Base-by-base conservation (phyloP, 1,284 basidiomycete genomes). In the Peniophora sp. region DNA sequence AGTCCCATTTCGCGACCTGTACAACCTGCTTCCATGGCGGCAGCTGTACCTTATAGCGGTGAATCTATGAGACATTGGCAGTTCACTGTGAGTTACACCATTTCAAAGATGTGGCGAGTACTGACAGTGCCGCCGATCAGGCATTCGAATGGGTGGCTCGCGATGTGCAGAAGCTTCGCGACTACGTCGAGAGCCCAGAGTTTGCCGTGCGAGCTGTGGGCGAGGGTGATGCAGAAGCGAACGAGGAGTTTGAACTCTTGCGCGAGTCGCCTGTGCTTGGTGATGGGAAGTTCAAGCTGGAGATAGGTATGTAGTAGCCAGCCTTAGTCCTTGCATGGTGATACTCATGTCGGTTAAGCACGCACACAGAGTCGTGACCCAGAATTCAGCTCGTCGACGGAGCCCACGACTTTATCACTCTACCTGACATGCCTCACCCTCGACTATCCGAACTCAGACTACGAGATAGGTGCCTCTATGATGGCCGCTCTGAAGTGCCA, bases 401-500 rank as follows among this genome's bases (percentile, higher is more conserved):
- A 67, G 53, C 65, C 62, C 48, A 63, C 60, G 22, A 69, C 65
- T 14, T 66, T 88, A n/a, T 83, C 79, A 1, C 69, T 87, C 5
- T 85, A 76, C 54, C 77, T 88, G 47, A 85, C 83, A 0, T 80
- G 80, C n/a, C 65, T 83, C 27, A 73, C 79, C 60, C 61, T 84
- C 43, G 83, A 85, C 56, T 79, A 73, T 55, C 66, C 75, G 8
- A 76, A 81, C 53, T 65, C 72, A 2, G 77, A 83, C 48, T 81
- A 79, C 58, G 79, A 83, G 59, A 73, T 78, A 50, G 72, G 71
- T 16, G 75, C 82, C 1, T 78, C 82, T 9, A 85, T 89, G 69
- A 83, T 89, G 70, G 76, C 80, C 11, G 85, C 82, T 12, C 81
- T 89, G 55, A 86, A 85, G 59, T 80, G 77, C 48, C 76, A 80